Base-by-base conservation (phyloP, 805 yeast genomes). In the Candida nonsorbophila region DNA sequence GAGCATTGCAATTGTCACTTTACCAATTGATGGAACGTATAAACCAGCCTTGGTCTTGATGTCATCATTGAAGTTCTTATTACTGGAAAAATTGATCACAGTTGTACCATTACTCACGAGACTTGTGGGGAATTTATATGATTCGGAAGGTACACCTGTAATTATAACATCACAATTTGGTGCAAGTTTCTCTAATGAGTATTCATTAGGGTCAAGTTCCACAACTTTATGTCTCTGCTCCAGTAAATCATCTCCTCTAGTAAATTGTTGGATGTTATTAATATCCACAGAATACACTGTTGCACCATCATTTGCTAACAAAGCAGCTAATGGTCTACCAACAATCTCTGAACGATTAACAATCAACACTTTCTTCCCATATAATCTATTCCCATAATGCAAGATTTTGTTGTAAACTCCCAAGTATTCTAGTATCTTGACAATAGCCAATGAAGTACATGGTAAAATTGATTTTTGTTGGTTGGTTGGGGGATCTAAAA, bases 221-320 rank as follows among this genome's bases (percentile, higher is more conserved):
- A 57, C 53, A 9, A 87, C 96, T 39, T 79, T 81, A 55, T 92
- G 98, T 49, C 88, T 79, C 33, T 71, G 76, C 45, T 81, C 74
- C 49, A 74, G 76, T 45, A 92, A 67, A 22, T 94, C 94, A 45
- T 85, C 94, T 20, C 98, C 98, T 47, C 98, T 74, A 13, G 96
- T 90, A 59, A 84, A 92, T 53, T 78, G 77, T 56, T 92, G 97
- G 39, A 87, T 77, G 44, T 86, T 84, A 46, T 82, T 78, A 28
- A 92, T 61, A 51, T 92, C 97, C 3, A 79, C 90, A 1, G 97
- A 88, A 54, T 83, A 92, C 2, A 92, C 97, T 1, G 80, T 81
- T 14, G 98, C 98, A 38, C 98, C 98, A 51, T 92, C 98, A 49
- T 92, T 92, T 12, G 98, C 97, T 40, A 92, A 65, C 20, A 92